These are phyloP conservation scores for Boletus mariae DNA, from an alignment of 1,284 basidiomycete genomes.

Conservation along the genomic window DNA sequence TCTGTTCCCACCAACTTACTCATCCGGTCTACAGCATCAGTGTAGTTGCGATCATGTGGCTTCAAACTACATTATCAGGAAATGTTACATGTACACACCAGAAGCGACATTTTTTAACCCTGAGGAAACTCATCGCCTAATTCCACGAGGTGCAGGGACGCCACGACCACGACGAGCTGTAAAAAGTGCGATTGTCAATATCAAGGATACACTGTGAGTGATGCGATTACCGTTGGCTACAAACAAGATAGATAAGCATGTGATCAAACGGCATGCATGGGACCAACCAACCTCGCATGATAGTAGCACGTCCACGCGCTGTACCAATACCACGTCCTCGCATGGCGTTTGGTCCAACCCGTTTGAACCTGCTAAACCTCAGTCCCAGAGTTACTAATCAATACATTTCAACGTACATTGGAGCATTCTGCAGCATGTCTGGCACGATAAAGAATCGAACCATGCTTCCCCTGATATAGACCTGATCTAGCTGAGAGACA, in stretches of 20 bases:
- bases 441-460: constrained; percentile 98
- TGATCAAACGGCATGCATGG: constrained; percentile 1
- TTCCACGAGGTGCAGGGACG: constrained; percentile 68
- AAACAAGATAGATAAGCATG: constrained; percentile 19
- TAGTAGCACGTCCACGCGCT: constrained; percentile 93
- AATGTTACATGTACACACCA: constrained; percentile 15
- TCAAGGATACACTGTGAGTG: background rate
- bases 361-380: constrained; percentile 82
- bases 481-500: constrained; percentile 98
- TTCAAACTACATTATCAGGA: constrained; percentile 8
- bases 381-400: constrained; percentile 5
- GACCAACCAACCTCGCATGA: constrained; percentile 75
- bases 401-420: constrained; percentile 70
- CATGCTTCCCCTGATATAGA: constrained; percentile 99
- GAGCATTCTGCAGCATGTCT: constrained; percentile 98
- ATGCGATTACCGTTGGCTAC: constrained; percentile 58
- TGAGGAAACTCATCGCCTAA: constrained; percentile 55
- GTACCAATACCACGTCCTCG: constrained; percentile 98
- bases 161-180: constrained; percentile 81
- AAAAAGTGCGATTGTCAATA: constrained; percentile 14
- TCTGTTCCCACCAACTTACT: background rate
- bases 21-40: background rate
- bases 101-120: constrained; percentile 10
- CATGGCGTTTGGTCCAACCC: constrained; percentile 98
- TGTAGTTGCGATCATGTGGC: background rate